Percentiles rank a stretch among this genome's conserved stretches.
These are phyloP conservation scores for Phallus indusiatus DNA, from an alignment of 768 basidiomycete genomes.

Conservation along the genomic window DNA sequence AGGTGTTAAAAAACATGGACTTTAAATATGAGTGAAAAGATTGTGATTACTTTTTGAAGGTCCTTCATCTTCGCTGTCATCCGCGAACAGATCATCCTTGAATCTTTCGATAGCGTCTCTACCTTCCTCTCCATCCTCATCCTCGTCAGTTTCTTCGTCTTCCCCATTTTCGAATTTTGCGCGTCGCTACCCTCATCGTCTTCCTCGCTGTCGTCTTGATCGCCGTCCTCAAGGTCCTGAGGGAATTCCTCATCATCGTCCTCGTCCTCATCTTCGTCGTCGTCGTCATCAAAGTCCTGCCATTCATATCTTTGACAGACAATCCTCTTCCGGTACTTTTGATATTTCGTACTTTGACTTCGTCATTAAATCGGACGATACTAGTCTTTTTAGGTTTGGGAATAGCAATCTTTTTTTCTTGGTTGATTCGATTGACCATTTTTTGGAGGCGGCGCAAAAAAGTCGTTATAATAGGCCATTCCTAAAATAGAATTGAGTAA, in stretches of 20 bases:
- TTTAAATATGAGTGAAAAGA: neutral
- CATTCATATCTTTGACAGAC: conserved; percentile 36
- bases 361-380: conserved; percentile 71
- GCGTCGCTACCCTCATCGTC: conserved; percentile 1
- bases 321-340: conserved; percentile 59
- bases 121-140: conserved; percentile 18
- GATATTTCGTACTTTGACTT: conserved; percentile 76
- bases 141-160: conserved; percentile 4
- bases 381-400: conserved; percentile 19
- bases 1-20: neutral
- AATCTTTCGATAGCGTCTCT: conserved; percentile 54
- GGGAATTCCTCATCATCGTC: conserved; percentile 37
- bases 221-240: conserved; percentile 15
- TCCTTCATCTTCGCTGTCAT: conserved; percentile 46
- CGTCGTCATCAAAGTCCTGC: conserved; percentile 30
- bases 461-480: conserved; percentile 62
- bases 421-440: conserved; percentile 4
- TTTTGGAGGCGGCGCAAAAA: conserved; percentile 58
- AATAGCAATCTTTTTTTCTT: neutral
- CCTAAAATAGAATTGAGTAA: conserved; percentile 26
- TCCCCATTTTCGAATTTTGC: no score
- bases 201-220: neutral
- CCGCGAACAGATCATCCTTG: conserved; percentile 73
- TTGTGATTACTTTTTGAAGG: conserved; percentile 12
- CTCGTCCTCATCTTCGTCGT: conserved; percentile 19